Base-by-base conservation (phyloP, 1,284 basidiomycete species). In the Cronartium quercuum region DNA sequence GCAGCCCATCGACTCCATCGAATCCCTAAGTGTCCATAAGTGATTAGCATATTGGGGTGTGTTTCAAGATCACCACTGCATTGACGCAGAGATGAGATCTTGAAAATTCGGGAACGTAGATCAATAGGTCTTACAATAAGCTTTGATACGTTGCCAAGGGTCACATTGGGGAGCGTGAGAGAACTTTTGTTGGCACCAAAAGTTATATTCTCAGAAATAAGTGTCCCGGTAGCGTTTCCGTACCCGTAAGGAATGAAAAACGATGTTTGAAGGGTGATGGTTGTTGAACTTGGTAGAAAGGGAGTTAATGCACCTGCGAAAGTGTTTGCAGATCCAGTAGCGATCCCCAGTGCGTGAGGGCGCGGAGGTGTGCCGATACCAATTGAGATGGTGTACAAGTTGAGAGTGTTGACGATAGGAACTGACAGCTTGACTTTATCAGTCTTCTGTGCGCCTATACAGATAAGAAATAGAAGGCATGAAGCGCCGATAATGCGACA, bases 271-370 rank as follows among this genome's bases (percentile, higher is more conserved):
- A 75, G 73, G 29, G 61, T 42, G 18, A 44, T 62, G 21, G 65
- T 75, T 58, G 65, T 40, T 21, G 57, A n/a, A n/a, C 58, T 67
- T 10, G 34, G 18, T 68, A 67, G 57, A n/a, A 66, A 75, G n/a
- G 66, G 34, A 57, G 18, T 68, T 7, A 57, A 57, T 7, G 51
- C 51, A 62, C 73, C 73, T 12, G 66, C 55, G 35, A 66, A 68
- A 13, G 73, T 75, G 55, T 75, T 75, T 40, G 73, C 65, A 51
- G 73, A 75, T 7, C 73, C 73, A 12, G 73, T 75, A 4, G 73
- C 73, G 29, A 75, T 63, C 24, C 73, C 73, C 37, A 75, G 65
- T n/a, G 34, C 44, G 24, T 75, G 73, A 67, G 42, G 61, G 21
- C 58, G 51, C 5, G 73, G 73, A 12, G 73, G 73, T 42, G 65